Percentiles rank a stretch among this genome's conserved stretches.
Evolutionary conservation across 495 filamentous ascomycete species (phyloP).

Genomic region (Darksidea phi): DNA sequence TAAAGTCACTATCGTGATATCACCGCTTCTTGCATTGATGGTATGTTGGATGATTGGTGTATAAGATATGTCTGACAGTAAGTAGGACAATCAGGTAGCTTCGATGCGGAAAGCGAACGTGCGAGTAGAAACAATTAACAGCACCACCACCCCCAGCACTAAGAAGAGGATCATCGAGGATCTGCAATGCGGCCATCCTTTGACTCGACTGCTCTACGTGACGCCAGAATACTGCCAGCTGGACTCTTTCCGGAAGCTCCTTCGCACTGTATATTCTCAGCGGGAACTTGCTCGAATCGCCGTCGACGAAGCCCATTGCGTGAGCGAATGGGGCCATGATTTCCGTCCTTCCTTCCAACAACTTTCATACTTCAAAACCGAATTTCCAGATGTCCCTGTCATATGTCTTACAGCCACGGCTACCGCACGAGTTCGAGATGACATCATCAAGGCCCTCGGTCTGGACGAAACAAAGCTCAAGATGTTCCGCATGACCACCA

Average conservation of each 20-base stretch:
- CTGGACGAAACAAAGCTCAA: slow-evolving; percentile 62
- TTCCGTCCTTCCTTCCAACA: slow-evolving; percentile 90
- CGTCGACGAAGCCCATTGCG: slow-evolving; percentile 95
- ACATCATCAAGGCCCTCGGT: slow-evolving; percentile 73
- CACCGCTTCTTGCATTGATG: slow-evolving; percentile 88
- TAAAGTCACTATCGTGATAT: slow-evolving; percentile 84
- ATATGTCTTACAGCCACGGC: slow-evolving; percentile 92
- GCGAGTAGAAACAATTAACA: slow-evolving; percentile 81
- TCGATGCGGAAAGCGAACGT: slow-evolving; percentile 72
- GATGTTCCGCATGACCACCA: slow-evolving; percentile 75
- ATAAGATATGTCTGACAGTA: not conserved
- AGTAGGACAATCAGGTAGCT: slow-evolving; percentile 84
- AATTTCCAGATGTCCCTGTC: slow-evolving; percentile 79
- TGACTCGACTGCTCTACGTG: slow-evolving; percentile 82
- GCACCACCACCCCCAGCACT: slow-evolving; percentile 64
- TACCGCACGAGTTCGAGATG: slow-evolving; percentile 70
- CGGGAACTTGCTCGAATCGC: slow-evolving; percentile 80
- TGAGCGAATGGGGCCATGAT: slow-evolving; percentile 97
- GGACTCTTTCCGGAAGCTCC: slow-evolving; percentile 70
- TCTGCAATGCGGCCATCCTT: slow-evolving; percentile 81
- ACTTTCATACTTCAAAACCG: slow-evolving; percentile 81
- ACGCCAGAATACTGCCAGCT: slow-evolving; percentile 85
- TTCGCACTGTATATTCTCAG: slow-evolving; percentile 74
- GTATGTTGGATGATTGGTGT: slow-evolving; percentile 46
- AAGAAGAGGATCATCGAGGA: slow-evolving; percentile 71